Evolutionary conservation across 1,284 basidiomycete species (phyloP).

Genomic region (Naganishia sp.): DNA sequence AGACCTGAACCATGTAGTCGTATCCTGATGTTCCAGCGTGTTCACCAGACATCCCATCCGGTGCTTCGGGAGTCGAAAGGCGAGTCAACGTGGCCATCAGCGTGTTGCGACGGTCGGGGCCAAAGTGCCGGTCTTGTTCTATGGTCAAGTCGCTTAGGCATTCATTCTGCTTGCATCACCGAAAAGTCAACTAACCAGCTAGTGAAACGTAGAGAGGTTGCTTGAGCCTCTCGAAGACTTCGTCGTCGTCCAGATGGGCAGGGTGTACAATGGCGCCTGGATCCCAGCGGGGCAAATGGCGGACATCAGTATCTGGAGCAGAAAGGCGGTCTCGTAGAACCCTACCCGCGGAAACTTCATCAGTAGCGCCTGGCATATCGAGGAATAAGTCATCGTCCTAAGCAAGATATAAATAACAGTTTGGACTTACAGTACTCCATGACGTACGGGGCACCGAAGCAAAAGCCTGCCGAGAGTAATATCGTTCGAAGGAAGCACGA

Average conservation of each 20-base stretch:
- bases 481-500: neutral
- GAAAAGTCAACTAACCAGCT: constrained; percentile 24
- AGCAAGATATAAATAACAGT: neutral
- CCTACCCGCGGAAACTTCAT: constrained; percentile 32
- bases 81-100: constrained; percentile 29
- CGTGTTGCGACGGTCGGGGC: constrained; percentile 28
- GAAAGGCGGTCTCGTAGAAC: no score
- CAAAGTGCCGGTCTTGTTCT: constrained; percentile 37
- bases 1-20: constrained; percentile 34
- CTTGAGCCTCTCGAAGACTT: constrained; percentile 31
- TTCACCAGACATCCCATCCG: constrained; percentile 29
- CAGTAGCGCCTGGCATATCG: constrained; percentile 11
- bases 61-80: constrained; percentile 32
- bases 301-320: neutral
- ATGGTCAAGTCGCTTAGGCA: neutral
- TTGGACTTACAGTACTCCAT: constrained; percentile 30
- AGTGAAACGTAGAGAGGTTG: constrained; percentile 33
- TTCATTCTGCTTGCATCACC: neutral
- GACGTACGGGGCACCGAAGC: constrained; percentile 34
- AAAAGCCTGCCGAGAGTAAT: constrained; percentile 21
- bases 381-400: neutral
- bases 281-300: neutral
- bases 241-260: constrained; percentile 31
- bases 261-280: constrained; percentile 34
- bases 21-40: constrained; percentile 32